phyloP scores from a whole-genome alignment of 108 stramenopile genomes.

The Cyclotella cryptica region DNA sequence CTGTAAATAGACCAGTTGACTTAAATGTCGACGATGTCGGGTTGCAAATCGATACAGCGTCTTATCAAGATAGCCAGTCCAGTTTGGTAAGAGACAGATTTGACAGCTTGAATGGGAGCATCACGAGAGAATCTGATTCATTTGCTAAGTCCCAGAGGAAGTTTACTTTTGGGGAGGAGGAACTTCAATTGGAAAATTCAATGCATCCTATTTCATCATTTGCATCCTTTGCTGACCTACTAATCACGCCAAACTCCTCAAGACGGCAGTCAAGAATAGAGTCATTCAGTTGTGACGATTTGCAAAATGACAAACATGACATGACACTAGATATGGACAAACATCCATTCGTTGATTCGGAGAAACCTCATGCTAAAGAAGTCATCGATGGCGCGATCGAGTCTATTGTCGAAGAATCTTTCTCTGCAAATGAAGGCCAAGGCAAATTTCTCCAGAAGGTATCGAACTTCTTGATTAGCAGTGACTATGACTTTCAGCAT shows the following conservation, averaged over 20 bases:
- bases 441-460: slow-evolving; percentile 68
- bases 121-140: not conserved
- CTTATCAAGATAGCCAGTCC: not conserved
- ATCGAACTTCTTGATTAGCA: slow-evolving; percentile 49
- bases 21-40: not conserved
- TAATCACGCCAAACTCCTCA: slow-evolving; percentile 49
- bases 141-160: slow-evolving; percentile 2
- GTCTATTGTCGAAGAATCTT: slow-evolving; percentile 27
- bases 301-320: not conserved
- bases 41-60: slow-evolving; percentile 7
- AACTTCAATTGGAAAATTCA: slow-evolving; percentile 1
- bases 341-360: not conserved
- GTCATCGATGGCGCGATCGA: slow-evolving; percentile 36
- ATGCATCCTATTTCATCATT: slow-evolving; percentile 17
- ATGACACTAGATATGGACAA: not conserved
- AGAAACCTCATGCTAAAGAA: slow-evolving; percentile 1
- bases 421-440: slow-evolving; percentile 11
- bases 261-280: slow-evolving; percentile 39
- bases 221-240: slow-evolving; percentile 9
- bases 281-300: not conserved
- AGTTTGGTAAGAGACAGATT: not conserved
- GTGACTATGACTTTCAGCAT: slow-evolving; percentile 71
- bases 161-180: slow-evolving; percentile 18
- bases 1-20: slow-evolving; percentile 22
- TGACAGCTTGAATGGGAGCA: slow-evolving; percentile 13